Percentiles rank a stretch among this genome's conserved stretches.
These are phyloP conservation scores for Fonsecaea erecta DNA, from an alignment of 2,329 filamentous ascomycete genomes.

Conservation along the genomic window DNA sequence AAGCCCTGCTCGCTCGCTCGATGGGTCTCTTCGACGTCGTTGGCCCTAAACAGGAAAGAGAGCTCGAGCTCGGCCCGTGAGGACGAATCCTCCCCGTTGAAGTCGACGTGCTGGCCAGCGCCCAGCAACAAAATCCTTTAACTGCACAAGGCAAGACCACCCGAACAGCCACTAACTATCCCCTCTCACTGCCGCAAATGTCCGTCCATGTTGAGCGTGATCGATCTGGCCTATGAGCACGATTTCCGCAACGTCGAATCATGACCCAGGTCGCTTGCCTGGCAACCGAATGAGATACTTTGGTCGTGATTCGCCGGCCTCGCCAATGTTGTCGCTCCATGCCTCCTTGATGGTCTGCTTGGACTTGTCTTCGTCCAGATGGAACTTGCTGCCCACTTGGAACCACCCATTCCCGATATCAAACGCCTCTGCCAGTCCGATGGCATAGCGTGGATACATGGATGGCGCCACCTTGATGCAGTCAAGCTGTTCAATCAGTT, in stretches of 20 bases:
- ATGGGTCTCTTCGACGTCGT: background rate
- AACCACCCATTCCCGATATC: constrained; percentile 62
- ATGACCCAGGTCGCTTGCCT: background rate
- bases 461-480: constrained; percentile 51
- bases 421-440: constrained; percentile 62
- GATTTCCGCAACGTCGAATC: background rate
- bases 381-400: constrained; percentile 61
- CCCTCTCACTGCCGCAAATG: constrained; percentile 5
- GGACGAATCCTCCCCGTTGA: background rate
- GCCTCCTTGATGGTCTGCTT: constrained; percentile 59
- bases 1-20: background rate
- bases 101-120: background rate
- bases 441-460: constrained; percentile 38
- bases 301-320: constrained; percentile 32
- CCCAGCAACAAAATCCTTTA: constrained; percentile 9
- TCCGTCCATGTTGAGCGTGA: constrained; percentile 8
- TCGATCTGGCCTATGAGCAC: background rate
- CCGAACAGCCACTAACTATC: constrained; percentile 13
- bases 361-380: constrained; percentile 56
- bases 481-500: constrained; percentile 65
- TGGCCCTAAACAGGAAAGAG: constrained; percentile 26
- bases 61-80: constrained; percentile 7
- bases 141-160: constrained; percentile 1
- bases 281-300: constrained; percentile 33
- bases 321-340: constrained; percentile 59